Base-by-base conservation (phyloP, 1,284 basidiomycete species). In the Melampsora americana region DNA sequence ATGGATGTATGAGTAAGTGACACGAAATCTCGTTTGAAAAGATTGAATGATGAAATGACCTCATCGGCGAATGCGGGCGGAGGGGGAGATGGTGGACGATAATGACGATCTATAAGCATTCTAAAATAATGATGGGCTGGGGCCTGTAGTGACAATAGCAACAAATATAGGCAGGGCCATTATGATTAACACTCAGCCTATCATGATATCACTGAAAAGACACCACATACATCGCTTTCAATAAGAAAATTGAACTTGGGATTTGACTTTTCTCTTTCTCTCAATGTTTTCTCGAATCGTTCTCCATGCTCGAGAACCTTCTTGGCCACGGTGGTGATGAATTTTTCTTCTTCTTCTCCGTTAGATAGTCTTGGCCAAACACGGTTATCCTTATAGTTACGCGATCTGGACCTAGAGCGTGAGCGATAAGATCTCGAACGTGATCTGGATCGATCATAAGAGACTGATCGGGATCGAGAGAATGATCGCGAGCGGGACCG, bases 21-120 rank as follows among this genome's bases (percentile, higher is more conserved):
- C n/a, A 69, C 12, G 26, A 50, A 46, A 26, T 11, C 32, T 18
- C 1, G 26, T 32, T 23, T 32, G 12, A 67, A 30, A 12, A 28
- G 23, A 44, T 65, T 18, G 60, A 48, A 48, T 20, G 72, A 28
- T 14, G 35, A 23, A 84, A 86, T 68, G 78, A 90, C 93, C 79
- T 95, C 92, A 80, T 97, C 95, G 71, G 90, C 88, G 82, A 97
- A 97, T 74, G 89, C 88, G 0, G 89, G 87, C 0, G 82, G 77
- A 85, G 88, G 79, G 84, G 84, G 83, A 0, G 81, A 79, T 0
- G 85, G 85, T 0, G 85, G 83, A 9, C 85, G 81, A 77, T 89
- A 88, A 60, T 86, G 84, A 11, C 88, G 87, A 79, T 91, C 88
- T 20, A 95, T 82, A 23, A 92, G 85, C 39, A 89, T 89, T 60